A percentile compares a stretch with the other conserved stretches of the same genome.
Conservation (phyloP, 2,329 filamentous ascomycete species). For the Fusarium luffae region DNA sequence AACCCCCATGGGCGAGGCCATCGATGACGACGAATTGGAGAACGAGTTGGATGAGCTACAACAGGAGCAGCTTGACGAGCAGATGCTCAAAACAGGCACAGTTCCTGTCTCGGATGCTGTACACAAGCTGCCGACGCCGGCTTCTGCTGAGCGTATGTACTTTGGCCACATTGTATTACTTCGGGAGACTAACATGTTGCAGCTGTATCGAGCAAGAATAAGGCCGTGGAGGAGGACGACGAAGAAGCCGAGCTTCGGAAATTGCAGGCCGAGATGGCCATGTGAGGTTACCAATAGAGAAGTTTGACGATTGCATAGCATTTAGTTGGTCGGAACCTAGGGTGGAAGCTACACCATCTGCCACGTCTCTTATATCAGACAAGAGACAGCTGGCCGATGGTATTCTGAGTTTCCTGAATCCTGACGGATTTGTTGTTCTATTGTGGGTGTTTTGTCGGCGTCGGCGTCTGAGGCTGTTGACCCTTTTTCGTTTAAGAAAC, state of each 20-base stretch:
- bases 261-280: constrained; percentile 96
- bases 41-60: constrained; percentile 87
- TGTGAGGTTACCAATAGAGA: constrained; percentile 63
- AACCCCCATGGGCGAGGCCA: constrained; percentile 71
- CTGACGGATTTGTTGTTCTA: constrained; percentile 37
- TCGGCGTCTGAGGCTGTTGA: constrained; percentile 48
- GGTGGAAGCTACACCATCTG: constrained; percentile 16
- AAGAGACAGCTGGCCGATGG: constrained; percentile 33
- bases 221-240: constrained; percentile 81
- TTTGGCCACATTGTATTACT: background rate
- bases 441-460: constrained; percentile 48
- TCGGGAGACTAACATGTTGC: constrained; percentile 25
- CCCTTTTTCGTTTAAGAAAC: constrained; percentile 38
- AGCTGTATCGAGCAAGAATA: constrained; percentile 51
- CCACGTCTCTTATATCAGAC: constrained; percentile 18
- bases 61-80: constrained; percentile 91
- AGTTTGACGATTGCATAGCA: constrained; percentile 42
- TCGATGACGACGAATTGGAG: constrained; percentile 90
- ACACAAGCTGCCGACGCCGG: constrained; percentile 78
- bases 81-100: constrained; percentile 89
- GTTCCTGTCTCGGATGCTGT: constrained; percentile 85
- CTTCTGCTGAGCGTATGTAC: constrained; percentile 79
- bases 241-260: constrained; percentile 95
- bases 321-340: constrained; percentile 35
- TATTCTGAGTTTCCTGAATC: constrained; percentile 27